Evolutionary conservation across 2,329 filamentous ascomycete species (phyloP).

Genomic region (Epichloe gansuensis): DNA sequence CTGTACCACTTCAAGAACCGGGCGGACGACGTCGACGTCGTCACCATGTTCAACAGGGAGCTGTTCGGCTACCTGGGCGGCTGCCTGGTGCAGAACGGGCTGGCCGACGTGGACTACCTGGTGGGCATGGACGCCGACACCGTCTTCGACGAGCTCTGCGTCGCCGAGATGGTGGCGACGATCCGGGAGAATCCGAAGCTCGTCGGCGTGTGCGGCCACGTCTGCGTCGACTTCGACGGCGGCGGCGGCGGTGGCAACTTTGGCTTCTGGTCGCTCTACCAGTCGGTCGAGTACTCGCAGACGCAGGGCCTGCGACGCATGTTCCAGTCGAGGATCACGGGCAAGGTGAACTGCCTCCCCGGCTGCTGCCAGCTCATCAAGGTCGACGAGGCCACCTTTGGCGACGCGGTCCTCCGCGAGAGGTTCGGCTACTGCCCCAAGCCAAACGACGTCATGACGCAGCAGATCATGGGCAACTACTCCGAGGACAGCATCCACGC

Average conservation of each 20-base stretch:
- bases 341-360: conserved; percentile 36
- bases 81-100: conserved; percentile 24
- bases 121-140: conserved; percentile 38
- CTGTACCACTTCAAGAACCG: conserved; percentile 35
- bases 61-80: conserved; percentile 29
- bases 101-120: conserved; percentile 29
- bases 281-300: conserved; percentile 36
- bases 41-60: conserved; percentile 34
- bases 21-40: conserved; percentile 24
- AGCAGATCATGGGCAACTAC: conserved; percentile 35
- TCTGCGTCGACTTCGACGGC: conserved; percentile 33
- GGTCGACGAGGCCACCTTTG: conserved; percentile 36
- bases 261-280: conserved; percentile 33
- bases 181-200: conserved; percentile 30
- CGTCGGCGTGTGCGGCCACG: conserved; percentile 36
- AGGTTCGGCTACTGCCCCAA: conserved; percentile 36
- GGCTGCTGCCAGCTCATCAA: conserved; percentile 38
- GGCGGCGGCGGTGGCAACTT: conserved; percentile 19
- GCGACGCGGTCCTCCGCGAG: conserved; percentile 31
- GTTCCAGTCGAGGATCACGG: conserved; percentile 36
- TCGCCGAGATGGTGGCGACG: conserved; percentile 31
- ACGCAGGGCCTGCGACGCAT: conserved; percentile 34
- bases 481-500: conserved; percentile 39
- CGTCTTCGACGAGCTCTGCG: conserved; percentile 31
- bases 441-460: conserved; percentile 35